A percentile compares a stretch with the other conserved stretches of the same genome.
These are phyloP conservation scores for Aspergillus flavus DNA, from an alignment of 2,329 filamentous ascomycete genomes.

Conservation along the genomic window DNA sequence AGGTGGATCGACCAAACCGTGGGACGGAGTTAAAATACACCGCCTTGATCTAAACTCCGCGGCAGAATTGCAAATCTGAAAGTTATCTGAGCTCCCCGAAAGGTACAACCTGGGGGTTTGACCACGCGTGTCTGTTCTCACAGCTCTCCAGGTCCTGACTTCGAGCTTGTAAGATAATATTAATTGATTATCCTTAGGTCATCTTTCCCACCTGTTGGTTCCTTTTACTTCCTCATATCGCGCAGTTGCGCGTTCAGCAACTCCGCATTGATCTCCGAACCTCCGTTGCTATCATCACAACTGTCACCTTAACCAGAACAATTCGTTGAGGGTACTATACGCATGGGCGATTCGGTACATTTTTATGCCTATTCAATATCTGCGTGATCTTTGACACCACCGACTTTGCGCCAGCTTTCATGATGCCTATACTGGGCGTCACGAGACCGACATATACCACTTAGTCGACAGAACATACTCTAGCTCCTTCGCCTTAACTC, in stretches of 20 bases:
- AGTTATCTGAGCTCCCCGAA: conserved; percentile 1
- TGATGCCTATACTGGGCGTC: conserved; percentile 17
- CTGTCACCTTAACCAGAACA: neutral
- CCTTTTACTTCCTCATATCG: neutral
- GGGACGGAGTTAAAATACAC: conserved; percentile 16
- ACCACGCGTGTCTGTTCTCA: neutral
- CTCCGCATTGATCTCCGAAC: conserved; percentile 15
- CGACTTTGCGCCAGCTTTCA: conserved; percentile 6
- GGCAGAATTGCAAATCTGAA: conserved; percentile 19
- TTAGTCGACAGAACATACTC: conserved; percentile 6
- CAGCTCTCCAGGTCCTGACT: neutral
- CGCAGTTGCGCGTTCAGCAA: neutral
- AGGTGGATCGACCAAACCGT: too few species aligned
- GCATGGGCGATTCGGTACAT: neutral
- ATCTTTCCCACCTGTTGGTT: neutral
- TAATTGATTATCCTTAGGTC: neutral
- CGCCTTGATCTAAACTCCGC: conserved; percentile 19
- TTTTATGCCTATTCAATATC: neutral
- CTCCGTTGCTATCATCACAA: conserved; percentile 4
- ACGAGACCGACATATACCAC: conserved; percentile 12
- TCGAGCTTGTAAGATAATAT: neutral
- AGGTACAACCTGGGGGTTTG: conserved; percentile 7
- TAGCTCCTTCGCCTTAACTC: neutral
- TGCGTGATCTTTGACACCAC: neutral
- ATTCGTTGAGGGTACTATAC: neutral